Conservation (phyloP, 2,329 filamentous ascomycete genomes). For the Alternaria gaisen region DNA sequence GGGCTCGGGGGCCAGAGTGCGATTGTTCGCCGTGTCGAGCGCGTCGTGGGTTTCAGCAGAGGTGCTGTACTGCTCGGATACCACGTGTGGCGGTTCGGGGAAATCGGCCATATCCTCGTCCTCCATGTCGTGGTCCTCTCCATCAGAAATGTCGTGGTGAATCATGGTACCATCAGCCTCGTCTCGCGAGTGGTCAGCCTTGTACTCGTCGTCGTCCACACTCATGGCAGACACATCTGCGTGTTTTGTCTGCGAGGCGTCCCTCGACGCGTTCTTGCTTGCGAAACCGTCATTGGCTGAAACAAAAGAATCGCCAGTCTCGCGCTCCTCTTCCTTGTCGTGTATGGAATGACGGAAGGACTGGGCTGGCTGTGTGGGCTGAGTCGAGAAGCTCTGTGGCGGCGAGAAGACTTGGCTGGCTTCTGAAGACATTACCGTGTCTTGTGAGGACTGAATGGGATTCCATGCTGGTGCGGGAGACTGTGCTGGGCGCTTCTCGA, state of each 20-base stretch:
- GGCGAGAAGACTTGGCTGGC: conserved; percentile 45
- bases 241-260: conserved; percentile 32
- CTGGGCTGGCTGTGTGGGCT: conserved; percentile 41
- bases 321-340: conserved; percentile 38
- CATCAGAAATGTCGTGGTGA: conserved; percentile 33
- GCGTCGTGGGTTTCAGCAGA: conserved; percentile 45
- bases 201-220: conserved; percentile 41
- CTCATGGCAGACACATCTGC: conserved; percentile 42
- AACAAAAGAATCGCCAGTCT: conserved; percentile 57
- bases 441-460: conserved; percentile 39
- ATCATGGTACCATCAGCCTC: conserved; percentile 38
- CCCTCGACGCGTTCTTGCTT: conserved; percentile 42
- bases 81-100: conserved; percentile 30
- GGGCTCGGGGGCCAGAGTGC: conserved; percentile 32
- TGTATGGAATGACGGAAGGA: conserved; percentile 40
- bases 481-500: conserved; percentile 54
- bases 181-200: conserved; percentile 31
- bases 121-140: conserved; percentile 29
- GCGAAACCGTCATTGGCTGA: conserved; percentile 57
- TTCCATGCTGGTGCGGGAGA: conserved; percentile 44
- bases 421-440: conserved; percentile 39
- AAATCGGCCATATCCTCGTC: conserved; percentile 31
- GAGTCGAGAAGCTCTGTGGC: conserved; percentile 43
- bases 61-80: conserved; percentile 45
- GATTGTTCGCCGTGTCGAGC: conserved; percentile 37